Evolutionary conservation across 805 yeast genomes (phyloP).

Genomic region (Saccharomycopsis sp.): DNA sequence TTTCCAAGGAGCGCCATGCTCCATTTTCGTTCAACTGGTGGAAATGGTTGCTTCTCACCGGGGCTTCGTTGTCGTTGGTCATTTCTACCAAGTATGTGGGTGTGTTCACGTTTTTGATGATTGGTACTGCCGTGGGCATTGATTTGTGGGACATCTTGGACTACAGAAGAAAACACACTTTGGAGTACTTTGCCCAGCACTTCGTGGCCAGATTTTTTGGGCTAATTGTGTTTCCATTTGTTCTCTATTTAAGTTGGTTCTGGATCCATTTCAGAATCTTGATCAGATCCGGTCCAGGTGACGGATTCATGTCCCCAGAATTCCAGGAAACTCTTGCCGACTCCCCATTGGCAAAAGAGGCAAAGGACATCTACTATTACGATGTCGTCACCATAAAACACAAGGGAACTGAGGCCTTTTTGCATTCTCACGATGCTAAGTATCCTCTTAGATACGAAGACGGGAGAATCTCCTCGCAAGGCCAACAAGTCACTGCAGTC

Average conservation of each 20-base stretch:
- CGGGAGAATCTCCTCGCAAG: conserved; percentile 89
- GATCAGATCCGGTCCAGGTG: conserved; percentile 91
- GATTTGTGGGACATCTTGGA: conserved; percentile 90
- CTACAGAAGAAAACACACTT: conserved; percentile 48
- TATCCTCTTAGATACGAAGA: conserved; percentile 94
- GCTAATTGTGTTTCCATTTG: conserved; percentile 72
- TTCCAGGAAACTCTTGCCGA: conserved; percentile 92
- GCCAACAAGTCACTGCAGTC: conserved; percentile 85
- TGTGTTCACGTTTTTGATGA: conserved; percentile 78
- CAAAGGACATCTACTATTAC: conserved; percentile 66
- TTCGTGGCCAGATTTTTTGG: conserved; percentile 65
- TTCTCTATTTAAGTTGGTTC: conserved; percentile 83
- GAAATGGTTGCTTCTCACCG: conserved; percentile 79
- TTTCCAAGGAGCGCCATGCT: conserved; percentile 56
- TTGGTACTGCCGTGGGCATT: conserved; percentile 78
- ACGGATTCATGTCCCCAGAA: conserved; percentile 86
- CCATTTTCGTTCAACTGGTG: conserved; percentile 79
- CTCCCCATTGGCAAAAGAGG: conserved; percentile 62
- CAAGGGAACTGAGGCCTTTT: conserved; percentile 66
- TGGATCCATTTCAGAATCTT: conserved; percentile 82
- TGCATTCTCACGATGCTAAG: conserved; percentile 70
- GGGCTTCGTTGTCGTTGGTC: conserved; percentile 80
- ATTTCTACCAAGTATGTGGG: conserved; percentile 97
- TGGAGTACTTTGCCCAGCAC: conserved; percentile 56
- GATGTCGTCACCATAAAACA: conserved; percentile 76